These are phyloP conservation scores for Heritiera littoralis DNA, from an alignment of 345 rosid species.

Conservation along the genomic window DNA sequence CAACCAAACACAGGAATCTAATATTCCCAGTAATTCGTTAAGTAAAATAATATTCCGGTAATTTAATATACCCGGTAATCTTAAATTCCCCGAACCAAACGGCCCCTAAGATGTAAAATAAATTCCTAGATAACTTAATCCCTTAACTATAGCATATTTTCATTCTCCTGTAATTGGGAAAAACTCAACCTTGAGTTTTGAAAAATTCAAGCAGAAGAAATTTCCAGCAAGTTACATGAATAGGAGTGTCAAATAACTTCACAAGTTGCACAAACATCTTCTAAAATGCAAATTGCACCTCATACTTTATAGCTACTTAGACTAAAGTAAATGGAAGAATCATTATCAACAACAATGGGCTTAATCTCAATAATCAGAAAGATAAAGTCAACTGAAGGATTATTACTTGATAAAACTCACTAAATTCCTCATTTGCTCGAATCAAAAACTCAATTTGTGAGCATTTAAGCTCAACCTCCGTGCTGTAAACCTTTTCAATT, in stretches of 20 bases:
- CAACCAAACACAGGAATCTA: too few relatives aligned
- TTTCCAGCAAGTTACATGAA: neutral
- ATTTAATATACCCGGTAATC: too few relatives aligned
- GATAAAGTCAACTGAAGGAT: neutral
- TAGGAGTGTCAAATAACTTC: neutral
- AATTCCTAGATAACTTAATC: neutral
- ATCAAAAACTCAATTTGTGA: neutral
- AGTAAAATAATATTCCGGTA: too few relatives aligned
- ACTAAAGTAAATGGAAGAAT: neutral
- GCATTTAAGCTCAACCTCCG: neutral
- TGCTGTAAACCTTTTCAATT: neutral
- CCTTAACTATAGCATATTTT: neutral
- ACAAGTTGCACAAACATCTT: neutral
- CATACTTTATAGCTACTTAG: neutral
- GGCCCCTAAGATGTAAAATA: neutral
- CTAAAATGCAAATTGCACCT: neutral
- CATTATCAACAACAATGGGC: neutral
- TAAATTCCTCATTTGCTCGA: neutral
- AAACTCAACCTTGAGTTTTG: neutral
- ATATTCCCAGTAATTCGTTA: too few relatives aligned
- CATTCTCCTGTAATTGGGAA: neutral
- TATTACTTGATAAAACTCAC: neutral
- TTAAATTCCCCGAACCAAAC: too few relatives aligned
- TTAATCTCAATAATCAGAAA: neutral
- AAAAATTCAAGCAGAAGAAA: constrained; percentile 4